A percentile compares a stretch with the other conserved stretches of the same genome.
These are phyloP conservation scores for Fusarium sp. DNA, from an alignment of 2,329 filamentous ascomycete species.

Conservation along the genomic window DNA sequence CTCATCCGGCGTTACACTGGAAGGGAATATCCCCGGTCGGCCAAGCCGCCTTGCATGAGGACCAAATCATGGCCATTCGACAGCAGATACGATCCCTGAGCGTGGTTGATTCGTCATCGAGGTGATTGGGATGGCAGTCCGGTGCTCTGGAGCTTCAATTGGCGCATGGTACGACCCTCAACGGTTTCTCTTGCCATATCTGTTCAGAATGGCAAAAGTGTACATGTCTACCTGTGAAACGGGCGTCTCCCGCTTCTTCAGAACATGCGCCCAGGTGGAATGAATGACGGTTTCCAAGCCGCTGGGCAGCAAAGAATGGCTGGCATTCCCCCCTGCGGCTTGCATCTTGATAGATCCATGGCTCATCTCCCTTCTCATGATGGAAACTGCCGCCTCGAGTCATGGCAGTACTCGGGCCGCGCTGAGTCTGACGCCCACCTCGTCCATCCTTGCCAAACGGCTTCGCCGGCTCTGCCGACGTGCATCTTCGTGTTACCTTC, in stretches of 20 bases:
- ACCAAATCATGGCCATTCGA: constrained; percentile 6
- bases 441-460: constrained; percentile 32
- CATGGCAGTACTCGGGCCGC: constrained; percentile 22
- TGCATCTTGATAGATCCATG: background rate
- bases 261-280: constrained; percentile 3
- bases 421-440: constrained; percentile 28
- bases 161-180: constrained; percentile 3
- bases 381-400: constrained; percentile 11
- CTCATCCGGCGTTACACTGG: background rate
- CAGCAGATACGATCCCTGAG: background rate
- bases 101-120: background rate
- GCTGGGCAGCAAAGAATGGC: constrained; percentile 3
- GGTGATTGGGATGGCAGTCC: constrained; percentile 13
- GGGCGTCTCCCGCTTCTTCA: background rate
- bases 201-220: constrained; percentile 4
- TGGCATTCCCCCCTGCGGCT: constrained; percentile 7
- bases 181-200: constrained; percentile 11
- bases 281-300: constrained; percentile 15
- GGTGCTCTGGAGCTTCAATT: background rate
- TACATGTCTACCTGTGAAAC: background rate
- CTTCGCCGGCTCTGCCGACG: constrained; percentile 35
- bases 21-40: constrained; percentile 12
- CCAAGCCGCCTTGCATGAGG: constrained; percentile 5
- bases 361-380: constrained; percentile 6
- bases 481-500: constrained; percentile 42